phyloP scores from a whole-genome alignment of 2,329 filamentous ascomycete species.

The Fusarium sororula region DNA sequence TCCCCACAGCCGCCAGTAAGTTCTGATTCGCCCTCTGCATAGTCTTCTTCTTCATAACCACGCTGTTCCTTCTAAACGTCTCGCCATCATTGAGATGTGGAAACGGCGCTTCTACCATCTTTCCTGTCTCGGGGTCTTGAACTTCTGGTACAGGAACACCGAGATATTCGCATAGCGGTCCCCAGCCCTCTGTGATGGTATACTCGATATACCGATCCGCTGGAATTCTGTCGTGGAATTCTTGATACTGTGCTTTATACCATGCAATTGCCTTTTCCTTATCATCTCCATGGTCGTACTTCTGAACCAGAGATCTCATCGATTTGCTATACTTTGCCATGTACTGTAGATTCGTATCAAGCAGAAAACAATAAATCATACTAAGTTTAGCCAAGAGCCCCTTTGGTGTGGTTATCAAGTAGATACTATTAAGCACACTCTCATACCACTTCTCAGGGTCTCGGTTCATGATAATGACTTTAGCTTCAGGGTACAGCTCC shows the following conservation, averaged over 20 bases:
- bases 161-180: slow-evolving; percentile 53
- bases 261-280: slow-evolving; percentile 50
- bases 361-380: slow-evolving; percentile 43
- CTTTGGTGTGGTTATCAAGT: slow-evolving; percentile 40
- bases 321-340: slow-evolving; percentile 42
- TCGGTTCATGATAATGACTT: slow-evolving; percentile 52
- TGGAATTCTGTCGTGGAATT: slow-evolving; percentile 48
- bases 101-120: slow-evolving; percentile 46
- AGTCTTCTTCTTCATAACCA: slow-evolving; percentile 11
- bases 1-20: slow-evolving; percentile 36
- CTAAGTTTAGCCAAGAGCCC: slow-evolving; percentile 38
- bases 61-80: slow-evolving; percentile 31
- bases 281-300: slow-evolving; percentile 46
- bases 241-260: slow-evolving; percentile 50
- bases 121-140: slow-evolving; percentile 43
- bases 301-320: slow-evolving; percentile 40
- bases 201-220: slow-evolving; percentile 50
- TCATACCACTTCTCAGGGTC: slow-evolving; percentile 50
- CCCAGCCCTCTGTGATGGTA: slow-evolving; percentile 52
- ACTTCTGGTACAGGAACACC: slow-evolving; percentile 49
- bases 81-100: slow-evolving; percentile 47
- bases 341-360: slow-evolving; percentile 40
- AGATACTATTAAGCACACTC: slow-evolving; percentile 43
- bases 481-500: slow-evolving; percentile 47
- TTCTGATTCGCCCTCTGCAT: slow-evolving; percentile 39